Evolutionary conservation across 2,329 filamentous ascomycete genomes (phyloP), one percentile per base, ranked within the genome.

Genomic region (Aspergillus carbonarius): DNA sequence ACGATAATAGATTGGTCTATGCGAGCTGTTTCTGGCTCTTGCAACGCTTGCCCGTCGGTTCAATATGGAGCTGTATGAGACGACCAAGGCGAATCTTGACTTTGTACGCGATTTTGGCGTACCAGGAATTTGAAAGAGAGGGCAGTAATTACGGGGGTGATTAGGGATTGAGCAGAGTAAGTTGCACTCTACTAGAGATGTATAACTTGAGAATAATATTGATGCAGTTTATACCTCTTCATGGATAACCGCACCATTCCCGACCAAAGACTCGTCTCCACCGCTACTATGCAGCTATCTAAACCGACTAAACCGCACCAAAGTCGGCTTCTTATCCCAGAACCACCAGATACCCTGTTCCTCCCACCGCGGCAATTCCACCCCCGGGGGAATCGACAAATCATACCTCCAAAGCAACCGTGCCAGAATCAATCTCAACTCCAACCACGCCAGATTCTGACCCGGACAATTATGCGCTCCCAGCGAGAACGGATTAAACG

Each of bases 21-120:
- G 68, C 68, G 68, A 70, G 51, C 55, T 71, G 1, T 71, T 64
- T 48, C 40, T 71, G 13, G 56, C 62, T 8, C 32, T 69, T 5
- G 67, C 69, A 0, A 55, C 54, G 1, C 53, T 70, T 4, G 62
- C 68, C 13, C 62, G 66, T 10, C 57, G 57, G 6, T 68, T 66
- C 44, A 54, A 64, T 10, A 59, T 70, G 54, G 63, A 70, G 40
- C 55, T 69, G 17, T 64, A 61, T 52, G 66, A 71, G 30, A 71
- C 68, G 1, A 55, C 60, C 13, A 34, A 44, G 34, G 53, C 34
- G 6, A 65, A 65, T 54, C 60, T 70, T 13, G 60, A 64, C 13
- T 44, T 65, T 7, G 62, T 51, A 3, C 64, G 65, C 35, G 67
- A 70, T 47, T 68, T 63, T 37, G 49, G 48, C 2, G 48, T 35